These are phyloP conservation scores for Boletus sp. DNA, from an alignment of 1,284 basidiomycete species.

Conservation along the genomic window DNA sequence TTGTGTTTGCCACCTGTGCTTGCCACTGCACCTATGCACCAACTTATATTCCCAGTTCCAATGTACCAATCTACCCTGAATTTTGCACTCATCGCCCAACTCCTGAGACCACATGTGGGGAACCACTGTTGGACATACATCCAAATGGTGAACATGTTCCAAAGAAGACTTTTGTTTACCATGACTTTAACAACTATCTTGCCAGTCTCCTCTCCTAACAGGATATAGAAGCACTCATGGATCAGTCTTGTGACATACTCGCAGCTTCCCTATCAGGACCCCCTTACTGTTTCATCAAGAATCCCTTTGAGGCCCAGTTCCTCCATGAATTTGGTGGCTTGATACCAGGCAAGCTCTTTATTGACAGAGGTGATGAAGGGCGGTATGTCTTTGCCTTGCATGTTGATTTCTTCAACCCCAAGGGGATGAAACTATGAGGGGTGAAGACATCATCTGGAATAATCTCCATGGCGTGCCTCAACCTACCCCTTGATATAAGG, in stretches of 20 bases:
- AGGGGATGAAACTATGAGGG: background rate
- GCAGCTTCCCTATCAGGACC: background rate
- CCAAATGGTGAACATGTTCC: background rate
- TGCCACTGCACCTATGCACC: conserved; percentile 16
- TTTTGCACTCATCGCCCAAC: background rate
- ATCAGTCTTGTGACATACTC: conserved; percentile 6
- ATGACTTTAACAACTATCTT: conserved; percentile 13
- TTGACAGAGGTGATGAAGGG: conserved; percentile 2
- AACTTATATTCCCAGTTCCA: background rate
- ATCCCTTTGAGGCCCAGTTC: conserved; percentile 12
- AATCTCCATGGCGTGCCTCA: conserved; percentile 10
- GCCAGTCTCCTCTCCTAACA: background rate
- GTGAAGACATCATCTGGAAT: background rate
- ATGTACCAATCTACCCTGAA: background rate
- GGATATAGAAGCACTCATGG: conserved; percentile 5
- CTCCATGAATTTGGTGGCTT: conserved; percentile 1
- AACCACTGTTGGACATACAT: background rate
- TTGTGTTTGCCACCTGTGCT: conserved; percentile 1
- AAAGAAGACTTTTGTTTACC: conserved; percentile 10
- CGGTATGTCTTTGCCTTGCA: background rate
- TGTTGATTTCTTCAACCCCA: conserved; percentile 5
- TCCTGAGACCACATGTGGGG: background rate
- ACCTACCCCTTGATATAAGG: background rate
- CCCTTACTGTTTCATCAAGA: background rate
- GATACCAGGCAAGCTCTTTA: background rate